Percentiles rank a stretch among this genome's conserved stretches.
Conservation (phyloP, 768 basidiomycete genomes). For the Calocera cornea region DNA sequence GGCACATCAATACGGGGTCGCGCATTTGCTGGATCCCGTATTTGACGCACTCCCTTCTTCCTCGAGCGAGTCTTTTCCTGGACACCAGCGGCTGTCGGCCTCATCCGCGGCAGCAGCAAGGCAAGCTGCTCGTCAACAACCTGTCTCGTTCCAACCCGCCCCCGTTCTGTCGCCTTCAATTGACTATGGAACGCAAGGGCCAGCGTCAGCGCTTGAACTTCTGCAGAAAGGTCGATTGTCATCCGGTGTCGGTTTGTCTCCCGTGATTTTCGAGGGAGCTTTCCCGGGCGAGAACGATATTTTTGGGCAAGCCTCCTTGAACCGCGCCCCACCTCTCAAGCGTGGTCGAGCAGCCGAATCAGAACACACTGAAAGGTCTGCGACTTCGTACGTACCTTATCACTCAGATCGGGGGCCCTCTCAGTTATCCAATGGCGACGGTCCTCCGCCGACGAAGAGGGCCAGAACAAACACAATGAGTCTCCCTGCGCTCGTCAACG, state of each 20-base stretch:
- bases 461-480: neutral
- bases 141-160: constrained; percentile 13
- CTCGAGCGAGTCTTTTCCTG: neutral
- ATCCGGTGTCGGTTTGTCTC: neutral
- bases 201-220: neutral
- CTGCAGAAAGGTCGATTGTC: neutral
- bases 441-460: constrained; percentile 7
- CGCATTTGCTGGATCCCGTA: constrained; percentile 70
- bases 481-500: neutral
- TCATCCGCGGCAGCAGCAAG: neutral
- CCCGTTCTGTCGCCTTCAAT: neutral
- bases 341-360: constrained; percentile 7
- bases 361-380: constrained; percentile 11
- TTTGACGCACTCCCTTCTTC: constrained; percentile 48
- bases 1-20: constrained; percentile 82
- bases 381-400: neutral
- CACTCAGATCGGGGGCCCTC: neutral
- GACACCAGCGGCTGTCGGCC: neutral
- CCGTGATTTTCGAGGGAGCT: neutral
- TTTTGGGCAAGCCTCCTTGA: constrained; percentile 1
- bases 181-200: neutral
- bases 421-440: constrained; percentile 29
- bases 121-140: constrained; percentile 6
- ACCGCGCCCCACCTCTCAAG: neutral
- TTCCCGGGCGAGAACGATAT: neutral